Evolutionary conservation across 495 filamentous ascomycete genomes (phyloP).

Genomic region (Aeminium ludgeri): DNA sequence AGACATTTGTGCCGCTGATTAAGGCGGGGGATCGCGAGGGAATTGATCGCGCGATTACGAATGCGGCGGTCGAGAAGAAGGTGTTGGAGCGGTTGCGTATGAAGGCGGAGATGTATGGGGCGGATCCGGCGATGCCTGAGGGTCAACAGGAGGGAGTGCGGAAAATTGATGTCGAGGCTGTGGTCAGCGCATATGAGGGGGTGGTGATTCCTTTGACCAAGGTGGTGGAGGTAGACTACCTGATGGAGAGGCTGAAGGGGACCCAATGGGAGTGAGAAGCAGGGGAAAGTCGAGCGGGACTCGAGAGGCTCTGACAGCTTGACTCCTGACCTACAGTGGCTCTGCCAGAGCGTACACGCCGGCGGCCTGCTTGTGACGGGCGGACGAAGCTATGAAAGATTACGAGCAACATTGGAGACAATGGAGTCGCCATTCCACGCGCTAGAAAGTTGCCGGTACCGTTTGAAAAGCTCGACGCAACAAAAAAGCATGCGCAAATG

Average conservation of each 20-base stretch:
- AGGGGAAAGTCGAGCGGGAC: too few relatives aligned
- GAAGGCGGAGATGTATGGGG: slow-evolving; percentile 93
- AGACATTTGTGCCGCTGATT: slow-evolving; percentile 66
- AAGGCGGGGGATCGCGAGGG: slow-evolving; percentile 57
- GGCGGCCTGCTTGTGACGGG: too few relatives aligned
- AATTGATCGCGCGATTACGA: slow-evolving; percentile 80
- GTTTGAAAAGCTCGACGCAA: too few relatives aligned
- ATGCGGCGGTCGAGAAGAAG: slow-evolving; percentile 75
- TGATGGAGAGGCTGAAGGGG: slow-evolving; percentile 76
- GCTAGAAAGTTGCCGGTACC: too few relatives aligned
- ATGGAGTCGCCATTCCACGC: too few relatives aligned
- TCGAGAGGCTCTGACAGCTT: too few relatives aligned
- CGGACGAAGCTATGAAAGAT: too few relatives aligned
- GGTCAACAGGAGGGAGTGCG: slow-evolving; percentile 30
- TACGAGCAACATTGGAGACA: too few relatives aligned
- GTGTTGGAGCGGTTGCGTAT: slow-evolving; percentile 72
- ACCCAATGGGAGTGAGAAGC: slow-evolving; percentile 40
- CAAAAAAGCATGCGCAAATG: too few relatives aligned
- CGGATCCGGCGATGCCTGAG: slow-evolving; percentile 49
- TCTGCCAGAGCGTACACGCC: too few relatives aligned
- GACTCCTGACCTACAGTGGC: too few relatives aligned
- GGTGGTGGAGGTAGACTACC: slow-evolving; percentile 90
- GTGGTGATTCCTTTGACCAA: slow-evolving; percentile 95
- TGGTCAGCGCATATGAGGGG: slow-evolving; percentile 84
- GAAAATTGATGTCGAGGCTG: slow-evolving; percentile 87